Evolutionary conservation across 352 stramenopile species (phyloP), one percentile per base, ranked within the genome.

Genomic region (Aphanomyces invadans): DNA sequence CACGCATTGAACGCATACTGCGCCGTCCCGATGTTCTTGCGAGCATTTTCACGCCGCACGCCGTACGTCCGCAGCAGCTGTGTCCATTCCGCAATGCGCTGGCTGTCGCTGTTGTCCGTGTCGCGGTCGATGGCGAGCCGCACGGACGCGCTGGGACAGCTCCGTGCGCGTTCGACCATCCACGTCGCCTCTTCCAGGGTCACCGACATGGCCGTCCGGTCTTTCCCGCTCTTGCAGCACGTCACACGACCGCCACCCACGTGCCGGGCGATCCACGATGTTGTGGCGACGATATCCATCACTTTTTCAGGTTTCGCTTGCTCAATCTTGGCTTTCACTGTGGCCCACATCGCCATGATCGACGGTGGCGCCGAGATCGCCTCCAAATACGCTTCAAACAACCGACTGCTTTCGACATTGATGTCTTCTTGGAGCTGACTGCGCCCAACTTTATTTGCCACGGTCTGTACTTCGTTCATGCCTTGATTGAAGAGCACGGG

Each of bases 211-310:
- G 93, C 92, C 23, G 96, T 99, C 25, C 96, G 86, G 75, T 99
- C 95, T 70, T 99, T 99, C 11, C 95, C 95, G 51, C 83, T 97
- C 72, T 99, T 99, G 77, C 96, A 99, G 79, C 97, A 98, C 0
- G 95, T 95, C 33, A 96, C 82, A 44, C 90, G 86, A 2, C 92
- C 93, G 29, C 93, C 95, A 25, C 92, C 89, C 23, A 99, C 73
- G 0, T 70, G 75, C 21, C 86, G 76, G 12, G 81, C 77, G 32
- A 93, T 79, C 29, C 73, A 76, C 38, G 85, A 93, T 28, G 85
- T 92, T 23, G 89, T 68, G 62, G 74, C 87, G 33, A 93, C 54
- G 63, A 93, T 93, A 7, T 77, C 74, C 85, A 93, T 93, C 12
- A 57, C 42, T 52, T 83, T 79, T 63, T 93, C 90, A 4, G 78